Evolutionary conservation across 192 early-diverging fungal genomes (phyloP), one percentile per base, ranked within the genome.

Genomic region (Coemansia sp.): DNA sequence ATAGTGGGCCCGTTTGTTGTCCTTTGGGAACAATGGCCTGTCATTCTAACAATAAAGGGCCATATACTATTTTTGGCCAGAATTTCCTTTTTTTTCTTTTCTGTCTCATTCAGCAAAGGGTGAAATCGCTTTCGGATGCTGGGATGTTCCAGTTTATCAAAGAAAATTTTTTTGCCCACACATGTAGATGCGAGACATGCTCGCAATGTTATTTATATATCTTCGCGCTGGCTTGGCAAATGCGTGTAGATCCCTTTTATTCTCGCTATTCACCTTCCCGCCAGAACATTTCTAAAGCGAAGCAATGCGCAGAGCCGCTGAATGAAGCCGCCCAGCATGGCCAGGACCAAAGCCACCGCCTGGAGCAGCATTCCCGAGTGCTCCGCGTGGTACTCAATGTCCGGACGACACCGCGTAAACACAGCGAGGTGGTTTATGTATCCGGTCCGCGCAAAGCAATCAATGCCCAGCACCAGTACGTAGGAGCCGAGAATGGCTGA

Each of bases 371-470:
- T 59, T 14, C 55, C 64, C 7, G 26, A 9, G 26, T 26, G 53
- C 40, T 31, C 56, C 2, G 64, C 42, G 7, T 42, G 26, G 21
- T 66, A 66, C 13, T n/a, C 11, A 26, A 18, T 31, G 5, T n/a
- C 40, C 14, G 24, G 23, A 14, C 39, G 31, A 20, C 37, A 24
- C 3, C 33, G 8, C 55, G 55, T 34, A 45, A 66, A 40, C 26
- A 66, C 37, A 5, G 38, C 21, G 18, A 66, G 7, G 18, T 66
- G 64, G 26, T 35, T 18, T 0, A 33, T 21, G 28, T 66, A 66
- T 31, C 64, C 64, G 16, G 64, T 58, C 3, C 57, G 64, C 9
- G 42, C 56, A 58, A 66, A 66, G 40, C 64, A 66, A 31, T 66
- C 64, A n/a, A 59, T 9, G 40, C 64, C 64, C 16, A 66, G 40